These are phyloP conservation scores for Purpureocillium lavendulum DNA, from an alignment of 2,329 filamentous ascomycete genomes.

Conservation along the genomic window DNA sequence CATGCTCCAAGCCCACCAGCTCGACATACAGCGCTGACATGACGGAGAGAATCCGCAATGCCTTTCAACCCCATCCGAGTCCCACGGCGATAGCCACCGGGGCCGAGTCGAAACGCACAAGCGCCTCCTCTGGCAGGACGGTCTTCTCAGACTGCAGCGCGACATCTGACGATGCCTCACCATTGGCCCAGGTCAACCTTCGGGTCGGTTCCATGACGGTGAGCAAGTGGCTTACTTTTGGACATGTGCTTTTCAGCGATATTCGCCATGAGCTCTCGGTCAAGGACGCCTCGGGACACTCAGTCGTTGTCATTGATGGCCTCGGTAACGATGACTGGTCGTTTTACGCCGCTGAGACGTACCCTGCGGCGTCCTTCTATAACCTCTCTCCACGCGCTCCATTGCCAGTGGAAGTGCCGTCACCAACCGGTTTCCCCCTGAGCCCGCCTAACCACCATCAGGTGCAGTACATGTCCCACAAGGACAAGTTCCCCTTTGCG, in stretches of 20 bases:
- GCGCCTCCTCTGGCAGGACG: slow-evolving; percentile 20
- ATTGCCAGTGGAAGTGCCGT: slow-evolving; percentile 34
- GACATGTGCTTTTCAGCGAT: slow-evolving; percentile 74
- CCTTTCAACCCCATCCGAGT: slow-evolving; percentile 32
- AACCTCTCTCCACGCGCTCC: slow-evolving; percentile 58
- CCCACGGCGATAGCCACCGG: slow-evolving; percentile 15
- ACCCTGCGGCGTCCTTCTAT: slow-evolving; percentile 66
- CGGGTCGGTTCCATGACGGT: slow-evolving; percentile 76
- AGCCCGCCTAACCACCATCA: slow-evolving; percentile 67
- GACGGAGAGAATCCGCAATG: slow-evolving; percentile 41
- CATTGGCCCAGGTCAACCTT: slow-evolving; percentile 64
- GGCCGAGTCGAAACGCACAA: slow-evolving; percentile 19
- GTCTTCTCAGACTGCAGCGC: slow-evolving; percentile 37
- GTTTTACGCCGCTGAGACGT: slow-evolving; percentile 75
- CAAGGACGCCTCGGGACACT: slow-evolving; percentile 31
- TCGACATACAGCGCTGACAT: slow-evolving; percentile 37
- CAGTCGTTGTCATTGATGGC: slow-evolving; percentile 71
- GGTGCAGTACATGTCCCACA: slow-evolving; percentile 56
- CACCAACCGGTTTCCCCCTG: slow-evolving; percentile 39
- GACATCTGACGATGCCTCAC: slow-evolving; percentile 49
- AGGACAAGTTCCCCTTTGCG: slow-evolving; percentile 65
- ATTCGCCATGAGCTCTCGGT: slow-evolving; percentile 60
- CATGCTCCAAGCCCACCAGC: slow-evolving; percentile 18
- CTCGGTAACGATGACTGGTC: slow-evolving; percentile 87
- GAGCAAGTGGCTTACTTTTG: slow-evolving; percentile 81